Evolutionary conservation across 2,329 filamentous ascomycete genomes (phyloP), one percentile per base, ranked within the genome.

Genomic region (Calonectria leucothoes): DNA sequence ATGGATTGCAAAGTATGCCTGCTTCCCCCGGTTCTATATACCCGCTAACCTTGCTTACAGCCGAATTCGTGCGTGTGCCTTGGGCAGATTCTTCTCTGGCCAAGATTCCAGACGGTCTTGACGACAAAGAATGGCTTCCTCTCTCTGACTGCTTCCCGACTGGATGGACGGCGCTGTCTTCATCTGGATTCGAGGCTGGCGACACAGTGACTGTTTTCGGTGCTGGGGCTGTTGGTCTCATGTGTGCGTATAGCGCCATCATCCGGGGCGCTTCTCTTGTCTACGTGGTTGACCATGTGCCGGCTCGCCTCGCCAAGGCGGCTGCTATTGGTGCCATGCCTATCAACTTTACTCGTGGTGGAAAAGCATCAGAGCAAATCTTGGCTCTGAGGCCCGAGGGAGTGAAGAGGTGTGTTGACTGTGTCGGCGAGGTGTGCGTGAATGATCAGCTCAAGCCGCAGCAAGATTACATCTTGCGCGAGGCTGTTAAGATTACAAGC

Each of bases 201-300:
- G 75, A 76, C 8, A 75, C 66, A 8, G 75, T 77, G 0, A 75
- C 75, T 1, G 70, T 77, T 0, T 75, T 77, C 5, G 75, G 75
- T 0, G 74, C 69, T 1, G 74, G 75, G 0, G 69, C 27, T 0
- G 35, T 77, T 15, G 75, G 75, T 0, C 61, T 77, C 1, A 75
- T 75, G 72, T 55, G 59, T 11, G 69, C 70, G 2, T 77, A 77
- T 14, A 73, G 72, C 31, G 72, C 75, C 12, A 75, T 77, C 1
- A 67, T 76, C 1, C 72, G 75, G 0, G 75, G 75, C 0, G 75
- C 74, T 2, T 75, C 72, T 4, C 64, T 71, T 2, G 75, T 77
- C 4, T 77, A 75, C 20, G 70, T 75, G 6, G 48, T 77, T 15
- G 75, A 77, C 20, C 70, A 75, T 5, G 42, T 74, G 4, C 39